Base-by-base conservation (phyloP, 2,329 filamentous ascomycete species). In the Paracoccidioides brasiliensis region DNA sequence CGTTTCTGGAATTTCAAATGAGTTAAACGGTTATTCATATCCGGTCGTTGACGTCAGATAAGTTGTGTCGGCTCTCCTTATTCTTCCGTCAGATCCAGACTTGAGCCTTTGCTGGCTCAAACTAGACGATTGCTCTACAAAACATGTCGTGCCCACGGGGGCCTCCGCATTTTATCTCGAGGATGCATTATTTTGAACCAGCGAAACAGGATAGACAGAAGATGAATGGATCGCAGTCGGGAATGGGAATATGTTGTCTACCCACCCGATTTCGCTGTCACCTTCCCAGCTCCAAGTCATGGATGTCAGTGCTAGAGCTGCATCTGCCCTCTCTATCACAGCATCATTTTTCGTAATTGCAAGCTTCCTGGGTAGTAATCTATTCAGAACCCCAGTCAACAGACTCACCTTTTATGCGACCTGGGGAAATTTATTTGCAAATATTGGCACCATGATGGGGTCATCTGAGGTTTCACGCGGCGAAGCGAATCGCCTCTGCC, bases 351-450 rank as follows among this genome's bases (percentile, higher is more conserved):
- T 65, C 48, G 57, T 66, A 14, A 59, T 66, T 35, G 12, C 42
- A 5, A 62, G 56, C n/a, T 66, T 62, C 51, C 15, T 60, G 8
- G 45, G 56, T 8, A 58, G 54, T 5, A 53, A 48, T 9, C 57
- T 55, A 28, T 66, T 66, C 52, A 57, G 58, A 46, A 64, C 61
- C 45, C 63, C 64, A 3, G 90, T 93, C 72, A 93, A 93, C 65
- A 79, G 88, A 15, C 77, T 94, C 0, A 83, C 91, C 8, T 91
- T 94, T 68, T 93, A 86, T 67, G 88, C 88, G 5, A 86, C 85
- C 0, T 85, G 88, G 64, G 88, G 88, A 7, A 94, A 95, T 64
- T 77, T 91, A 62, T 76, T 90, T 69, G 81, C 81, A 58, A 91
- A 89, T 67, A 78, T 88, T 15, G 87, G 83, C 0, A 90, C 88